Evolutionary conservation across 2,329 filamentous ascomycete species (phyloP).

Genomic region (Colletotrichum sp.): DNA sequence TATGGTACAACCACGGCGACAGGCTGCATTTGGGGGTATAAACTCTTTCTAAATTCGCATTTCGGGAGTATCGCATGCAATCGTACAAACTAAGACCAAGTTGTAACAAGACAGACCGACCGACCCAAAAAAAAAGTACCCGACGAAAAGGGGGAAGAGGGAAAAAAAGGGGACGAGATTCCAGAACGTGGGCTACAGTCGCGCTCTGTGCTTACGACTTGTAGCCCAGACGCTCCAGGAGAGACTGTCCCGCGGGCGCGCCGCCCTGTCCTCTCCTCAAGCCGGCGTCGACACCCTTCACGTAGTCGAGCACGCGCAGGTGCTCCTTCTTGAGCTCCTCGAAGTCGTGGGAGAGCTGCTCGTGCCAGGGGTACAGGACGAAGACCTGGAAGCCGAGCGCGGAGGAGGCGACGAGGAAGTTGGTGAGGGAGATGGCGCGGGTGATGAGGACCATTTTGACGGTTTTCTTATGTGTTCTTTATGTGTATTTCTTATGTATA

Average conservation of each 20-base stretch:
- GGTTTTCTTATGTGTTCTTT: neutral
- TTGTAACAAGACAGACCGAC: neutral
- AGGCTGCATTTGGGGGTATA: neutral
- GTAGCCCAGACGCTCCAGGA: conserved; percentile 21
- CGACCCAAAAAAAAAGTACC: neutral
- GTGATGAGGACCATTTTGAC: conserved; percentile 39
- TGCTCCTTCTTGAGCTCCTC: conserved; percentile 64
- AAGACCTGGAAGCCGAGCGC: conserved; percentile 72
- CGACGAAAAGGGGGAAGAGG: neutral
- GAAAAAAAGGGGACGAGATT: neutral
- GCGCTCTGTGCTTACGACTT: conserved; percentile 7
- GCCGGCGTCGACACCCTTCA: conserved; percentile 27
- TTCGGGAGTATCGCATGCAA: conserved; percentile 8
- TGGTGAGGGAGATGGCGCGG: conserved; percentile 61
- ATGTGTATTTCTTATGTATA: neutral
- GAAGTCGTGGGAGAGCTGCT: conserved; percentile 67
- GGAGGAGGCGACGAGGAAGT: conserved; percentile 69
- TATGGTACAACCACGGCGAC: neutral
- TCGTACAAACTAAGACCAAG: neutral
- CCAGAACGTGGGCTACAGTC: neutral
- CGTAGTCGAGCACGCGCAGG: conserved; percentile 42
- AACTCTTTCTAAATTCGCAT: conserved; percentile 2
- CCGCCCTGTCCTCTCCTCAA: conserved; percentile 14
- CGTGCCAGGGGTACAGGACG: conserved; percentile 74
- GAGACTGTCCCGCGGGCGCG: conserved; percentile 15